phyloP scores from a whole-genome alignment of 208 protist genomes.

The Leishmania mexicana region DNA sequence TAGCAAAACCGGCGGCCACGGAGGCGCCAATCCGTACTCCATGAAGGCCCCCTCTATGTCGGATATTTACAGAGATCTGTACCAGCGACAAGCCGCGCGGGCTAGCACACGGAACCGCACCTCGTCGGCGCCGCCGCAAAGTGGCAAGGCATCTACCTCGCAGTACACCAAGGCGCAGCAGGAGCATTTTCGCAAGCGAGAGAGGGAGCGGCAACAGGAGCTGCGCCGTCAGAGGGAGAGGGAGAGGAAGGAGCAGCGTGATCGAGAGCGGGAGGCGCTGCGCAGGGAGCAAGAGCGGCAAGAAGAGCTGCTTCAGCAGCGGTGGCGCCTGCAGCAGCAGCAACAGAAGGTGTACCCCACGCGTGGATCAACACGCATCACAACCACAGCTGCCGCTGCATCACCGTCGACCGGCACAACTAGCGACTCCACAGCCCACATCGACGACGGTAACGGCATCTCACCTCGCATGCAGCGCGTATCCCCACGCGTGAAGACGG shows the following conservation, averaged over 20 bases:
- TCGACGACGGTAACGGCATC: neutral
- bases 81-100: slow-evolving; percentile 27
- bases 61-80: slow-evolving; percentile 42
- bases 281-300: slow-evolving; percentile 51
- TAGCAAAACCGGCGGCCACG: slow-evolving; percentile 1
- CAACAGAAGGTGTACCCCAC: slow-evolving; percentile 2
- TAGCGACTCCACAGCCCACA: neutral
- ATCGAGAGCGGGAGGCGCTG: slow-evolving; percentile 54
- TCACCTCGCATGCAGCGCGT: slow-evolving; percentile 1
- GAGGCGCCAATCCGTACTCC: slow-evolving; percentile 32
- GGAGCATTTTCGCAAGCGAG: slow-evolving; percentile 60
- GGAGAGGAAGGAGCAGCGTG: slow-evolving; percentile 50
- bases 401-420: neutral
- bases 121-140: slow-evolving; percentile 11
- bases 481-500: neutral
- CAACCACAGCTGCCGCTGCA: neutral
- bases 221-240: slow-evolving; percentile 41
- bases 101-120: slow-evolving; percentile 10
- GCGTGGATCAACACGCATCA: neutral
- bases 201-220: slow-evolving; percentile 71
- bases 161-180: slow-evolving; percentile 73
- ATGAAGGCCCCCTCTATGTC: slow-evolving; percentile 25
- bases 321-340: slow-evolving; percentile 50
- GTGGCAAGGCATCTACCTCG: slow-evolving; percentile 12
- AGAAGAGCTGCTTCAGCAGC: slow-evolving; percentile 49